A percentile compares a stretch with the other conserved stretches of the same genome.
Evolutionary conservation across 352 stramenopile genomes (phyloP).

Genomic region (Globisporangium yorkense): DNA sequence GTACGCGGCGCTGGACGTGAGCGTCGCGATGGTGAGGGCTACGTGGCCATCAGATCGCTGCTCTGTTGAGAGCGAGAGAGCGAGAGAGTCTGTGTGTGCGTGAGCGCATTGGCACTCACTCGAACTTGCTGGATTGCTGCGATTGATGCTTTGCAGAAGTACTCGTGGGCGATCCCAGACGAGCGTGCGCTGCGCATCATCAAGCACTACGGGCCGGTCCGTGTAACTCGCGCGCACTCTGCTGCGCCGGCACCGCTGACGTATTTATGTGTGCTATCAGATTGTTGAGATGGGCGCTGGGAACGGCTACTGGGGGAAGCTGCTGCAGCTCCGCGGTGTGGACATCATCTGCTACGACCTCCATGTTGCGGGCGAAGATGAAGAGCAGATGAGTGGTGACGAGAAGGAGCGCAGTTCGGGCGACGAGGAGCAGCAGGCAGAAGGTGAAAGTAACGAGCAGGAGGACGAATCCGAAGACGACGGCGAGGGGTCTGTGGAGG

Average conservation of each 20-base stretch:
- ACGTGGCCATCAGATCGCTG: too few species aligned
- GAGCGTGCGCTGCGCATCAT: constrained; percentile 85
- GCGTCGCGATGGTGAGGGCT: constrained; percentile 60
- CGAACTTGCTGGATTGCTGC: background rate
- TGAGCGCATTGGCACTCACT: background rate
- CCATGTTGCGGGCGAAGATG: constrained; percentile 53
- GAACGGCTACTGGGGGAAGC: constrained; percentile 84
- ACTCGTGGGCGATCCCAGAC: constrained; percentile 91
- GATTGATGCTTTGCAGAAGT: constrained; percentile 49
- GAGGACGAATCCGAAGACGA: constrained; percentile 14
- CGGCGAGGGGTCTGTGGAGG: background rate
- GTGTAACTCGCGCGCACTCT: background rate
- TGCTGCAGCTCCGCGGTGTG: constrained; percentile 72
- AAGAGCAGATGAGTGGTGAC: constrained; percentile 18
- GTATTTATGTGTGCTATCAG: constrained; percentile 10
- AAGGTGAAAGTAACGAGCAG: constrained; percentile 11
- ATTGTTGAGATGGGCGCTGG: constrained; percentile 90
- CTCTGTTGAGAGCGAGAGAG: too few species aligned
- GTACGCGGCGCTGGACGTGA: constrained; percentile 70
- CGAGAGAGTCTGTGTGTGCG: background rate
- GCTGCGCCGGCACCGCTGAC: too few species aligned
- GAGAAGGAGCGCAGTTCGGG: constrained; percentile 3
- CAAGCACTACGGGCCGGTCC: constrained; percentile 85
- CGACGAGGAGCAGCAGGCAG: background rate
- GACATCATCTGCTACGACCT: constrained; percentile 87